phyloP scores from a whole-genome alignment of 2,329 filamentous ascomycete species.

The Ceratocystis colombiana region DNA sequence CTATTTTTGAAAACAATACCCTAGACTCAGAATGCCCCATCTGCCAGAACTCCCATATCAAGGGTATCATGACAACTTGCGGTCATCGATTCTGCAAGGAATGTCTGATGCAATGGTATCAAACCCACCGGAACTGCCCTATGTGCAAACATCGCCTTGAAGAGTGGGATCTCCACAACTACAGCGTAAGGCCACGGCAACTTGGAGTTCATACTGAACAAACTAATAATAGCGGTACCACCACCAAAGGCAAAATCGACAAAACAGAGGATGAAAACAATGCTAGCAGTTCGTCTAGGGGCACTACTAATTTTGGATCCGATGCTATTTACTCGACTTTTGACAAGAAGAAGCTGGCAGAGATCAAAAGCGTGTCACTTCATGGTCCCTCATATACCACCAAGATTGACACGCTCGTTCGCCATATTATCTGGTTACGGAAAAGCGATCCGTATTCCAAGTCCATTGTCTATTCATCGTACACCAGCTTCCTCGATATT shows the following conservation, averaged over 20 bases:
- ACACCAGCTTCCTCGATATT: slow-evolving; percentile 58
- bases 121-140: slow-evolving; percentile 64
- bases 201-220: slow-evolving; percentile 49
- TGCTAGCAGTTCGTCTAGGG: background rate
- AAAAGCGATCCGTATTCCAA: slow-evolving; percentile 78
- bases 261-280: background rate
- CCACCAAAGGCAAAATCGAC: slow-evolving; percentile 32
- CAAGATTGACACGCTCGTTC: slow-evolving; percentile 74
- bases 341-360: slow-evolving; percentile 55
- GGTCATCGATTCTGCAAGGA: slow-evolving; percentile 88
- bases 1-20: slow-evolving; percentile 39
- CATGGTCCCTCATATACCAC: slow-evolving; percentile 67
- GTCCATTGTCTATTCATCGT: slow-evolving; percentile 86
- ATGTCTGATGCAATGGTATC: slow-evolving; percentile 73
- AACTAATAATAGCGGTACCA: slow-evolving; percentile 18
- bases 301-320: background rate
- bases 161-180: slow-evolving; percentile 65
- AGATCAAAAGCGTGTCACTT: slow-evolving; percentile 76
- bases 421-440: slow-evolving; percentile 78
- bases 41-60: slow-evolving; percentile 64
- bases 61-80: slow-evolving; percentile 76
- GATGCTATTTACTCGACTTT: slow-evolving; percentile 62
- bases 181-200: slow-evolving; percentile 68
- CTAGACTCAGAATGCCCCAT: slow-evolving; percentile 71
- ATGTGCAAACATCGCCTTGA: slow-evolving; percentile 66